These are phyloP conservation scores for Salicornia ramosissima DNA, from an alignment of 148 eudicot species.

Conservation along the genomic window DNA sequence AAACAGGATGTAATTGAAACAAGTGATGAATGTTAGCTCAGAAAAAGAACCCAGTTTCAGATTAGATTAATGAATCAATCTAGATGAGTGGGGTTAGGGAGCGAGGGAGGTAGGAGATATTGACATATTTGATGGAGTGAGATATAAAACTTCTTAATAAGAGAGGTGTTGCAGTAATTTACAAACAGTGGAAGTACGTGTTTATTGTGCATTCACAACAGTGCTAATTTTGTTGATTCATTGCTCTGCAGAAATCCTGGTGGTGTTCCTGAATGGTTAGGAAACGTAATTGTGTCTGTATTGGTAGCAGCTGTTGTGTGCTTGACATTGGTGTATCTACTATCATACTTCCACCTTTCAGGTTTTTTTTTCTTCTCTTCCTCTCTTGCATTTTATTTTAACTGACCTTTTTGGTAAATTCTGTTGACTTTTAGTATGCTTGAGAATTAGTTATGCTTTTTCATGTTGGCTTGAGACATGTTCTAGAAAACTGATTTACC, in stretches of 20 bases:
- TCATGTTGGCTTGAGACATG: not conserved
- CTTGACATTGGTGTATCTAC: slow-evolving; percentile 80
- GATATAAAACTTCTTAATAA: no score
- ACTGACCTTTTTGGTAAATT: not conserved
- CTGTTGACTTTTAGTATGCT: not conserved
- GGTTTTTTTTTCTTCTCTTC: slow-evolving; percentile 37
- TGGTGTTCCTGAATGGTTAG: slow-evolving; percentile 74
- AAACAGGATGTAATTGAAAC: not conserved
- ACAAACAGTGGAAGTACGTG: not conserved
- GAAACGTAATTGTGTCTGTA: slow-evolving; percentile 47
- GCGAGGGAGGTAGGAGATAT: no score
- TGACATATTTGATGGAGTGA: no score
- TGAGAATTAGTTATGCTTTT: not conserved
- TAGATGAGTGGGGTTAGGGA: no score
- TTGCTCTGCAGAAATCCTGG: slow-evolving; percentile 79
- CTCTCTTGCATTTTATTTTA: slow-evolving; percentile 7
- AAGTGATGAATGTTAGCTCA: not conserved
- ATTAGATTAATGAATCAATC: not conserved
- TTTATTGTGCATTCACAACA: not conserved
- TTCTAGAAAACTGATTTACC: no score
- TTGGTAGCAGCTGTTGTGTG: slow-evolving; percentile 61
- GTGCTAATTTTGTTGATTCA: slow-evolving; percentile 1
- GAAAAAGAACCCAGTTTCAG: not conserved
- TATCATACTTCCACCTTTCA: slow-evolving; percentile 90
- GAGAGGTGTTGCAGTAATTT: no score